Base-by-base conservation (phyloP, 2,329 filamentous ascomycete genomes). In the Scedosporium apiospermum region DNA sequence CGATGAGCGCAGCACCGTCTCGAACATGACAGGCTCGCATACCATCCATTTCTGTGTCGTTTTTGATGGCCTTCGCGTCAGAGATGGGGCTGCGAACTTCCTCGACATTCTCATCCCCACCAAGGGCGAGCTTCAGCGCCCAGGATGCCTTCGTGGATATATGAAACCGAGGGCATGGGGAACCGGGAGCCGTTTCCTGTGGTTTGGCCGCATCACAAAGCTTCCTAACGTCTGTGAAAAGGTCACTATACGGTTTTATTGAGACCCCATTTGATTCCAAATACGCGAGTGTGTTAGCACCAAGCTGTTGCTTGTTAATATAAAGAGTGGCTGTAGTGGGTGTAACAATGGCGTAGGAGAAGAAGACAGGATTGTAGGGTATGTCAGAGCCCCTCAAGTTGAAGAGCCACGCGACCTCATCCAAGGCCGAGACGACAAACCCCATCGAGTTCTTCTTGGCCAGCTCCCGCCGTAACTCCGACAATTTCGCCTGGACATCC, bases 381-480 rank as follows among this genome's bases (percentile, higher is more conserved):
- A 99, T 98, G 72, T 98, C 95, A 73, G 83, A 95, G 68, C 95
- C 95, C 68, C 95, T 87, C 58, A 99, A 78, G 75, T 99, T 99
- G 79, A 97, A 97, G n/a, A 99, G 82, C 95, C 95, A 99, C 10
- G 95, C 95, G 69, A 97, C 86, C 75, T 99, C 95, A 70, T 99
- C 95, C 53, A 99, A 84, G 87, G 96, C 93, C 5, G 93, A 97
- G 57, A 98, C 85, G 58, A 98, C 86, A 68, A 98, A 91, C 1
- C 91, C 93, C 18, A 88, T 83, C 5, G 87, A 88, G 71, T 95
- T 95, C 77, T 90, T 96, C 80, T 95, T 96, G 65, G 90, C 87
- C 16, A 99, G 78, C 68, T 97, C 93, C 72, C 93, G 93, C n/a
- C 93, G 86, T 63, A 99, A 77, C 57, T 96, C 92, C 26, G 84